Percentiles rank a stretch among this genome's conserved stretches.
These are phyloP conservation scores for Penicillium sp. DNA, from an alignment of 2,329 filamentous ascomycete species.

Conservation along the genomic window DNA sequence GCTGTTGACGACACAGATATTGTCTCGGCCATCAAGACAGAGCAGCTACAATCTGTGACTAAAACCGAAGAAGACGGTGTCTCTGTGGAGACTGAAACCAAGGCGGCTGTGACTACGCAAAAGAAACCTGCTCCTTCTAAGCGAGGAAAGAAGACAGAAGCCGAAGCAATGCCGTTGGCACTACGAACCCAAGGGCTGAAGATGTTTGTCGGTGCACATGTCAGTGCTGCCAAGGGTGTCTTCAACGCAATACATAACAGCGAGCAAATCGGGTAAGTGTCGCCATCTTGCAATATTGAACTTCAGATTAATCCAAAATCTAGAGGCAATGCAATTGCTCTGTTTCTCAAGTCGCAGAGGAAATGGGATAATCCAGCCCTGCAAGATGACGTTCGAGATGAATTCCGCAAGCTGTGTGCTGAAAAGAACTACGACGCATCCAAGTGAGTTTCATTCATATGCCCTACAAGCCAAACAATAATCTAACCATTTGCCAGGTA, in stretches of 20 bases:
- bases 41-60: not conserved
- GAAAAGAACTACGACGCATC: conserved; percentile 66
- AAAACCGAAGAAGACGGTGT: conserved; percentile 6
- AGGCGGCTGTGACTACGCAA: conserved; percentile 49
- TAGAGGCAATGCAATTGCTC: conserved; percentile 82
- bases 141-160: conserved; percentile 54
- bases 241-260: conserved; percentile 81
- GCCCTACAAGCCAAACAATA: not conserved
- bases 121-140: conserved; percentile 37
- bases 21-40: not conserved
- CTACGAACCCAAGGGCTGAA: conserved; percentile 64
- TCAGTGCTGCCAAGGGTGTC: conserved; percentile 86
- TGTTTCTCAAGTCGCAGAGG: conserved; percentile 93
- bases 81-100: conserved; percentile 14
- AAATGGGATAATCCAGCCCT: conserved; percentile 88
- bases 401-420: conserved; percentile 65
- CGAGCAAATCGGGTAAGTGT: conserved; percentile 60
- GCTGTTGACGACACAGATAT: conserved; percentile 1
- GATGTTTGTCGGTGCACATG: conserved; percentile 88
- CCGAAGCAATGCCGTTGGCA: conserved; percentile 58
- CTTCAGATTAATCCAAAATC: conserved; percentile 7
- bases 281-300: not conserved
- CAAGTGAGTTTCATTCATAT: conserved; percentile 35
- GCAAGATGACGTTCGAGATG: conserved; percentile 58
- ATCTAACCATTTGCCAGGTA: conserved; percentile 43